Evolutionary conservation across 345 rosid genomes (phyloP).

Genomic region (Raphanus raphanistrum): DNA sequence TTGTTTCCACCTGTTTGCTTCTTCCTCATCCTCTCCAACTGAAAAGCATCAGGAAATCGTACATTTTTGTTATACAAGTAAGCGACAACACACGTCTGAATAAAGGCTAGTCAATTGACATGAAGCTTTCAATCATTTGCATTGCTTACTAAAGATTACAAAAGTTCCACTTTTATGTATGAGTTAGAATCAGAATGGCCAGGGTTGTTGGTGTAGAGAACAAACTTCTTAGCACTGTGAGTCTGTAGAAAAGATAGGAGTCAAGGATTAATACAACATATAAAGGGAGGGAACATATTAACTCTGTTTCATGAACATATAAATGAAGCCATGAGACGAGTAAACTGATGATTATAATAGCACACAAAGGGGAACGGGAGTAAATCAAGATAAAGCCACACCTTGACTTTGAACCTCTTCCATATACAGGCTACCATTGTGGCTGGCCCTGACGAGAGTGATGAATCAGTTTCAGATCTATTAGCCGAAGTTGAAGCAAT

Average conservation of each 20-base stretch:
- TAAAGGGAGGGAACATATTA: constrained; percentile 13
- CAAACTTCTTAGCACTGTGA: constrained; percentile 88
- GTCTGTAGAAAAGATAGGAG: constrained; percentile 52
- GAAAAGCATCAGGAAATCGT: constrained; percentile 30
- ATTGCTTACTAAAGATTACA: constrained; percentile 54
- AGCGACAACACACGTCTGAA: neutral
- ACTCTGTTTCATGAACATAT: no score
- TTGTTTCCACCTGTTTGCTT: constrained; percentile 56
- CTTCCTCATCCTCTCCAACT: constrained; percentile 49
- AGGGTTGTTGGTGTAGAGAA: constrained; percentile 91
- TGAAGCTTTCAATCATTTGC: constrained; percentile 33
- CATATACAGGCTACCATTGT: neutral
- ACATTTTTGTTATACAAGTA: neutral
- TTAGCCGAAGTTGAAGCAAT: neutral
- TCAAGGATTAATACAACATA: constrained; percentile 1
- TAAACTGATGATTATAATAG: no score
- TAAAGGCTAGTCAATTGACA: constrained; percentile 11
- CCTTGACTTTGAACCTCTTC: no score
- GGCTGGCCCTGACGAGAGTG: neutral
- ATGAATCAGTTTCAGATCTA: neutral
- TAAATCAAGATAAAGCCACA: no score
- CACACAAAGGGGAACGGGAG: no score
- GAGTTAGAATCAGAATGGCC: constrained; percentile 97
- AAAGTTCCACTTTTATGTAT: constrained; percentile 85
- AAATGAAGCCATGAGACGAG: no score